These are phyloP conservation scores for Metarhizium robertsii DNA, from an alignment of 2,329 filamentous ascomycete species.

Conservation along the genomic window DNA sequence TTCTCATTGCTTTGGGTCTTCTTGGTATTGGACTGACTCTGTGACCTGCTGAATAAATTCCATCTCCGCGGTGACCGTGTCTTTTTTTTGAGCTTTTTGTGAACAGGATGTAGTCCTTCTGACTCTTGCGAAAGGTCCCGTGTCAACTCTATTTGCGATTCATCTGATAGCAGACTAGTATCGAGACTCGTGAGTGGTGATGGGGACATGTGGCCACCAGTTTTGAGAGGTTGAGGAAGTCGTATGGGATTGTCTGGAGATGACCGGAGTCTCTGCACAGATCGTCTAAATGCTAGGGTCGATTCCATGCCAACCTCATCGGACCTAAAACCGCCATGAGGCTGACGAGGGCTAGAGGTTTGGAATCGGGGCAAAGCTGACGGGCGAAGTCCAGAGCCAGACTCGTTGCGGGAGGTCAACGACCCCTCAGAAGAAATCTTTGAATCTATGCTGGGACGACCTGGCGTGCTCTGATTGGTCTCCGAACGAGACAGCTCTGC, in stretches of 20 bases:
- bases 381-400: conserved; percentile 41
- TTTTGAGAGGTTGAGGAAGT: conserved; percentile 45
- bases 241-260: conserved; percentile 34
- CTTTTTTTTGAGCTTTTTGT: conserved; percentile 48
- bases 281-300: conserved; percentile 45
- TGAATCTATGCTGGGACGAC: conserved; percentile 34
- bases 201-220: conserved; percentile 31
- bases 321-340: conserved; percentile 49
- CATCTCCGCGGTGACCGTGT: conserved; percentile 49
- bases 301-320: conserved; percentile 38
- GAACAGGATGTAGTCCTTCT: conserved; percentile 17
- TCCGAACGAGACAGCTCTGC: conserved; percentile 17
- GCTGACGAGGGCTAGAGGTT: conserved; percentile 24
- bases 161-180: conserved; percentile 47
- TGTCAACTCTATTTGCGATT: conserved; percentile 37
- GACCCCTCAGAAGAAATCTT: conserved; percentile 30
- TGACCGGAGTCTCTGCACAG: conserved; percentile 40
- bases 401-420: conserved; percentile 28
- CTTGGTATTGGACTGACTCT: conserved; percentile 30
- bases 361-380: conserved; percentile 39
- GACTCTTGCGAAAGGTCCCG: conserved; percentile 24
- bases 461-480: conserved; percentile 37
- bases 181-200: conserved; percentile 48
- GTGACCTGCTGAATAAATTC: conserved; percentile 53
- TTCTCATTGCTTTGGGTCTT: conserved; percentile 25